A percentile compares a stretch with the other conserved stretches of the same genome.
These are phyloP conservation scores for Cryptosporidium viatorum DNA, from an alignment of 169 alveolate species.

Conservation along the genomic window DNA sequence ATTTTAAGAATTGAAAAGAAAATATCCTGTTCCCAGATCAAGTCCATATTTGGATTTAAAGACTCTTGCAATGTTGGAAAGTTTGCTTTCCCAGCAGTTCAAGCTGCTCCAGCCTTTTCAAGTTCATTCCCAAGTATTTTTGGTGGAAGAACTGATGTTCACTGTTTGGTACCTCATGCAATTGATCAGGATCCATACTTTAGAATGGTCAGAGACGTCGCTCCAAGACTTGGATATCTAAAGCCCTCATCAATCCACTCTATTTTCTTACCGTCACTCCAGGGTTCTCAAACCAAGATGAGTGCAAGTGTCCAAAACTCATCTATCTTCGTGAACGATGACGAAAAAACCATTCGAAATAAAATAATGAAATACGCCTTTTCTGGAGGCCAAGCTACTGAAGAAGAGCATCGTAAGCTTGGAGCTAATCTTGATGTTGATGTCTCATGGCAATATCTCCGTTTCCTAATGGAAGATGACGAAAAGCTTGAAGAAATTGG, in stretches of 20 bases:
- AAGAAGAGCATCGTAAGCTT: slow-evolving; percentile 91
- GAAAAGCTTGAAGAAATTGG: slow-evolving; percentile 93
- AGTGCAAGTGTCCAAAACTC: slow-evolving; percentile 85
- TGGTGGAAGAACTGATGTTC: slow-evolving; percentile 89
- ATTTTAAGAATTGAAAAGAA: slow-evolving; percentile 93
- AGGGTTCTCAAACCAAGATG: slow-evolving; percentile 92
- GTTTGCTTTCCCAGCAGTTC: slow-evolving; percentile 96
- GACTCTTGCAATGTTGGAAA: slow-evolving; percentile 94
- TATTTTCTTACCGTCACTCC: slow-evolving; percentile 97
- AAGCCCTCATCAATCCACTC: slow-evolving; percentile 95
- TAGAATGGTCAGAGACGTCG: slow-evolving; percentile 97
- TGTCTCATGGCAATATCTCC: slow-evolving; percentile 95
- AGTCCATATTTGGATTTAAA: slow-evolving; percentile 93
- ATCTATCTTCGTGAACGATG: slow-evolving; percentile 95
- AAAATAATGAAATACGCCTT: slow-evolving; percentile 97
- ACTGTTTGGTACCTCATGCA: slow-evolving; percentile 96
- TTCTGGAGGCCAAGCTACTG: slow-evolving; percentile 95
- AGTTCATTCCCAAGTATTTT: slow-evolving; percentile 94
- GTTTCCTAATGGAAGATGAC: slow-evolving; percentile 94
- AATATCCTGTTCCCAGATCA: slow-evolving; percentile 93
- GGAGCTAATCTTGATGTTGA: slow-evolving; percentile 97
- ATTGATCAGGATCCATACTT: slow-evolving; percentile 99
- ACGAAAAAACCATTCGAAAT: slow-evolving; percentile 90
- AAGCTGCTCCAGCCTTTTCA: slow-evolving; percentile 96
- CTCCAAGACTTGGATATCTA: slow-evolving; percentile 92